A percentile compares a stretch with the other conserved stretches of the same genome.
These are phyloP conservation scores for Xylaria sp. DNA, from an alignment of 2,329 filamentous ascomycete genomes.

Conservation along the genomic window DNA sequence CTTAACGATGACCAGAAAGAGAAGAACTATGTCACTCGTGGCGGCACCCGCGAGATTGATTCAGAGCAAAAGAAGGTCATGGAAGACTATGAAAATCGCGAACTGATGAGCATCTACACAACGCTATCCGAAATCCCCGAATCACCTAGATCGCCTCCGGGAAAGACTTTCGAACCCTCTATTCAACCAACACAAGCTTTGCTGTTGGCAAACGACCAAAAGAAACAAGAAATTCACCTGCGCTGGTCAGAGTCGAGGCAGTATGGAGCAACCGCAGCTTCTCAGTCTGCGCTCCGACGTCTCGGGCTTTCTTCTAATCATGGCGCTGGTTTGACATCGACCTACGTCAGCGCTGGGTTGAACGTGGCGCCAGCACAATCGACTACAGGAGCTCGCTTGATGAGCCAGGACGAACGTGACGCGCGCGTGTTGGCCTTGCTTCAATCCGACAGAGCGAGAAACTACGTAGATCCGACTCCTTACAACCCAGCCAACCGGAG, in stretches of 20 bases:
- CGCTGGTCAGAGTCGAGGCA: slow-evolving; percentile 59
- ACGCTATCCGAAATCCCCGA: slow-evolving; percentile 64
- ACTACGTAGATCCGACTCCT: slow-evolving; percentile 56
- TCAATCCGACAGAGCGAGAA: slow-evolving; percentile 54
- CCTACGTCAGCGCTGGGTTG: background rate
- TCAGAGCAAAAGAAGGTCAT: slow-evolving; percentile 67
- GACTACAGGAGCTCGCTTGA: slow-evolving; percentile 45
- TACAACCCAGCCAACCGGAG: slow-evolving; percentile 49
- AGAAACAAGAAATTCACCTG: slow-evolving; percentile 60
- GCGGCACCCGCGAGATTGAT: slow-evolving; percentile 60
- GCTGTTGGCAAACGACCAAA: slow-evolving; percentile 54
- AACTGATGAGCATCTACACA: slow-evolving; percentile 70
- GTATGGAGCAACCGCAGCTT: slow-evolving; percentile 55
- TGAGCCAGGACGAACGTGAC: slow-evolving; percentile 52
- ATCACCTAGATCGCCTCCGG: slow-evolving; percentile 64
- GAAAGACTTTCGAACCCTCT: slow-evolving; percentile 45
- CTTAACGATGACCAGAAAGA: slow-evolving; percentile 58
- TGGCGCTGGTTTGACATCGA: background rate
- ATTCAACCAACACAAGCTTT: slow-evolving; percentile 47
- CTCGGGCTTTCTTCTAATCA: slow-evolving; percentile 46
- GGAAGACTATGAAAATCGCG: slow-evolving; percentile 65
- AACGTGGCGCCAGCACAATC: slow-evolving; percentile 3
- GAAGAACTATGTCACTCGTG: slow-evolving; percentile 64
- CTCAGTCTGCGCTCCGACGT: slow-evolving; percentile 56
- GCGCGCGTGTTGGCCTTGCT: slow-evolving; percentile 55